Conservation (phyloP, 139 green algal species). For the Micractinium sp. region DNA sequence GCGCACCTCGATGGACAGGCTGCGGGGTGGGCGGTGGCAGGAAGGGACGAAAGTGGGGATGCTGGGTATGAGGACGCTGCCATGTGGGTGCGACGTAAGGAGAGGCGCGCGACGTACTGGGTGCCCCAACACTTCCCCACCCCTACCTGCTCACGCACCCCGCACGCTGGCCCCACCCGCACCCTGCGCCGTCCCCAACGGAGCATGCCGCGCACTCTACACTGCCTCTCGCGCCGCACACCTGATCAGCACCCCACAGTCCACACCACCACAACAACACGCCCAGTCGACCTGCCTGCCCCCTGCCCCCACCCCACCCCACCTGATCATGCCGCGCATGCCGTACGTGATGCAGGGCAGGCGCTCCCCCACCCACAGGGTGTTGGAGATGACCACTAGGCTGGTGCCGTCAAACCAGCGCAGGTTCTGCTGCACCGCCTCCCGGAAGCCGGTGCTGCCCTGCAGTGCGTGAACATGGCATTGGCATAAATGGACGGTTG, state of each 20-base stretch:
- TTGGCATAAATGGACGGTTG: neutral
- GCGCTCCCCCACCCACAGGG: constrained; percentile 90
- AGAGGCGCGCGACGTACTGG: too few species aligned
- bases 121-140: too few species aligned
- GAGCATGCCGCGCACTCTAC: neutral
- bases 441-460: constrained; percentile 74
- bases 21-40: neutral
- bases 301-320: neutral
- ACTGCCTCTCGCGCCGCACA: neutral
- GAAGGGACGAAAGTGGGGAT: neutral
- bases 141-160: too few species aligned
- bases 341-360: constrained; percentile 96
- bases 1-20: constrained; percentile 67
- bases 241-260: neutral
- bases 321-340: constrained; percentile 87
- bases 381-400: constrained; percentile 91
- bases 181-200: too few species aligned
- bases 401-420: constrained; percentile 80
- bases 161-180: too few species aligned
- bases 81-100: neutral
- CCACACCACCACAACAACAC: too few species aligned
- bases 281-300: neutral
- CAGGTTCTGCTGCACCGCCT: constrained; percentile 78
- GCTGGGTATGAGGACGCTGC: neutral
- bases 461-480: neutral